A percentile compares a stretch with the other conserved stretches of the same genome.
These are phyloP conservation scores for Phaffomyces antillensis DNA, from an alignment of 805 yeast species.

Conservation along the genomic window DNA sequence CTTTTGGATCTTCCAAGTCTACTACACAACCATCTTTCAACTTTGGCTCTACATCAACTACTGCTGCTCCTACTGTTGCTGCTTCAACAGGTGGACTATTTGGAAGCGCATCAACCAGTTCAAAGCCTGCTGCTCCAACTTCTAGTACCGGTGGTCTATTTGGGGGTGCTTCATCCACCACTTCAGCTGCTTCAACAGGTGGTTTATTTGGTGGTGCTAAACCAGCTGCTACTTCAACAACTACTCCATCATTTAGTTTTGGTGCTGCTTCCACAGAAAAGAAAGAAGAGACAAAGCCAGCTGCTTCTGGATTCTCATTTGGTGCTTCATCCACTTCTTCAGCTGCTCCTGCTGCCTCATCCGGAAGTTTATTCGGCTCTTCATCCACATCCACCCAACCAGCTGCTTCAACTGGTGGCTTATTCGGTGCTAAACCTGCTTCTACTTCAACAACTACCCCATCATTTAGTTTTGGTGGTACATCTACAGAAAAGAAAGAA, in stretches of 20 bases:
- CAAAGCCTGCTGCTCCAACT: background rate
- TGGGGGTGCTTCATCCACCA: background rate
- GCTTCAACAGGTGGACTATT: background rate
- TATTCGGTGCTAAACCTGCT: background rate
- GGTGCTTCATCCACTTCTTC: background rate
- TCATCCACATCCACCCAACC: background rate
- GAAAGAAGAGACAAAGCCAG: background rate
- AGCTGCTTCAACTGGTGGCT: too few relatives aligned
- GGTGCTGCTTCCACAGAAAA: background rate
- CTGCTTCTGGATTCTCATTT: background rate
- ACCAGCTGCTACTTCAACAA: background rate
- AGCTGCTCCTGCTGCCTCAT: background rate
- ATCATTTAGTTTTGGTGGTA: background rate
- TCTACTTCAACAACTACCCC: background rate
- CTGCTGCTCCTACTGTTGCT: slow-evolving; percentile 1
- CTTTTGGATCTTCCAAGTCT: slow-evolving; percentile 10
- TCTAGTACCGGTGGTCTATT: background rate
- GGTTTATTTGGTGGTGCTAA: background rate
- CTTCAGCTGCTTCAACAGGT: slow-evolving; percentile 13
- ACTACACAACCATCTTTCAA: slow-evolving; percentile 6
- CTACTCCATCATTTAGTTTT: background rate
- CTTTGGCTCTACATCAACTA: slow-evolving; percentile 8
- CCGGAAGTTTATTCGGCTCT: too few relatives aligned
- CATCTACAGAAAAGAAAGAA: background rate
- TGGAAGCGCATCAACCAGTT: background rate